phyloP scores from a whole-genome alignment of 1,284 basidiomycete genomes.

The Paramarasmius palmivorus region DNA sequence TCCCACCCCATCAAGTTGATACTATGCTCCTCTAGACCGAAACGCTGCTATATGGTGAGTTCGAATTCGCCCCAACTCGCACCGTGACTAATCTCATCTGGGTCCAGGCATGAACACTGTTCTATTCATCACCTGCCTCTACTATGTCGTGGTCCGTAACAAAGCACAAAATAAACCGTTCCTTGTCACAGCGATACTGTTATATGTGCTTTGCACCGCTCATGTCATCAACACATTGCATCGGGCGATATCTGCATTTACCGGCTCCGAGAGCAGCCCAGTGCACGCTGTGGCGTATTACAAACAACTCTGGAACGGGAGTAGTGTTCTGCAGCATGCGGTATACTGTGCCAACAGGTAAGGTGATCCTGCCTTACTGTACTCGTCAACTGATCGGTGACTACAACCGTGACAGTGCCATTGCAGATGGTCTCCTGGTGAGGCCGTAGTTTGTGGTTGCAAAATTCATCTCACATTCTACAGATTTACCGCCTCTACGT shows the following conservation, averaged over 20 bases:
- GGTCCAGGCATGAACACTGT: slow-evolving; percentile 1
- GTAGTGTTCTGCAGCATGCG: slow-evolving; percentile 13
- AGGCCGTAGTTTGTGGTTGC: not conserved
- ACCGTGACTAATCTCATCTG: slow-evolving; percentile 37
- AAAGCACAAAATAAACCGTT: slow-evolving; percentile 6
- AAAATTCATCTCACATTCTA: not conserved
- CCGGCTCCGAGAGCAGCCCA: slow-evolving; percentile 2
- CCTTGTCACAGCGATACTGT: slow-evolving; percentile 10
- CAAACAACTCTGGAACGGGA: slow-evolving; percentile 8
- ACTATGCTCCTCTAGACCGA: too few relatives aligned
- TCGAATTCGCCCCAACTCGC: slow-evolving; percentile 10
- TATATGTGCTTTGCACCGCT: slow-evolving; percentile 10
- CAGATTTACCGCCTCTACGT: slow-evolving; percentile 9
- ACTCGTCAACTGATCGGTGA: not conserved
- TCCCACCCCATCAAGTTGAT: too few relatives aligned
- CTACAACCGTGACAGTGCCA: not conserved
- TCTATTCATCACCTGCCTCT: not conserved
- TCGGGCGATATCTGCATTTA: slow-evolving; percentile 9
- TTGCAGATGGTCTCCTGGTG: not conserved
- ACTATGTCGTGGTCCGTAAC: not conserved
- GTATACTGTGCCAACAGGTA: slow-evolving; percentile 13
- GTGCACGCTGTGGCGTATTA: slow-evolving; percentile 8
- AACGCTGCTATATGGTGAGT: too few relatives aligned
- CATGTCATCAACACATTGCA: slow-evolving; percentile 9
- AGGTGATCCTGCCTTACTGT: not conserved